Conservation (phyloP, 176 grass and related monocot species). For the Eragrostis nindensis region DNA sequence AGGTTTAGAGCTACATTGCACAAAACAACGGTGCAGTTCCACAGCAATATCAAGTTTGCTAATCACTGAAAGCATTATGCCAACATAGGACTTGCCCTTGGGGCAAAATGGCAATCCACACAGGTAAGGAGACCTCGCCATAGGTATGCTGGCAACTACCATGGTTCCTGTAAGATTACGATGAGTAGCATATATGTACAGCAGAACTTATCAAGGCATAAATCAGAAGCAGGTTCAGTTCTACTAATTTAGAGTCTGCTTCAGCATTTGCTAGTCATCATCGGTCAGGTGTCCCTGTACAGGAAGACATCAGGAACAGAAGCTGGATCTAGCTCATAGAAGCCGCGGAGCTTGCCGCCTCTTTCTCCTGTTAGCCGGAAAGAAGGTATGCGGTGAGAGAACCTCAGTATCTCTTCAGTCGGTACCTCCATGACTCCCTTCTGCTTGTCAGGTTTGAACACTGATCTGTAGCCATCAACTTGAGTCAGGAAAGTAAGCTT, state of each 20-base stretch:
- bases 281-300: slow-evolving; percentile 28
- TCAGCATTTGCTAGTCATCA: not conserved
- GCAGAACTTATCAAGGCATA: not conserved
- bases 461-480: slow-evolving; percentile 57
- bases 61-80: not conserved
- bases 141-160: not conserved
- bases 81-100: not conserved
- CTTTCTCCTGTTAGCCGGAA: slow-evolving; percentile 59
- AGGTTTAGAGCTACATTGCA: not conserved
- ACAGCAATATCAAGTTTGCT: not conserved
- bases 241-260: not conserved
- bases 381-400: slow-evolving; percentile 80
- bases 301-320: slow-evolving; percentile 77
- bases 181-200: slow-evolving; percentile 26
- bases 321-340: slow-evolving; percentile 84
- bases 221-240: not conserved
- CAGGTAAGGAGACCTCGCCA: not conserved
- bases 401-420: slow-evolving; percentile 51
- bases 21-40: not conserved
- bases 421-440: slow-evolving; percentile 51
- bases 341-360: slow-evolving; percentile 70
- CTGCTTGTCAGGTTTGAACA: slow-evolving; percentile 62
- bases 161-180: not conserved
- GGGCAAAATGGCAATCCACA: not conserved
- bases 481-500: slow-evolving; percentile 54